These are phyloP conservation scores for Trichoderma gamsii DNA, from an alignment of 495 filamentous ascomycete genomes.

Conservation along the genomic window DNA sequence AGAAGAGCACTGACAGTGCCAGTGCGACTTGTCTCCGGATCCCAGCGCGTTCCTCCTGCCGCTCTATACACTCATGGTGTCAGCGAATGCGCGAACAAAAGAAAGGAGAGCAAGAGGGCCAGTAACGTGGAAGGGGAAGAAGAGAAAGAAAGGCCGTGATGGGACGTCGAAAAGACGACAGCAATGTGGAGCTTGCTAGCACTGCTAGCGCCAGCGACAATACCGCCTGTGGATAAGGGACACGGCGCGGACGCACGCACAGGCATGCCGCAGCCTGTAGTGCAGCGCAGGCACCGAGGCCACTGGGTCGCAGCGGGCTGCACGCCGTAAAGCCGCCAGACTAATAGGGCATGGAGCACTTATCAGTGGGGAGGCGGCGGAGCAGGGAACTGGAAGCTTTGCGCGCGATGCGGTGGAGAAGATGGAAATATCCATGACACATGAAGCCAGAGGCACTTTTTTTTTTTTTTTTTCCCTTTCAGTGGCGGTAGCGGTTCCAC, in stretches of 20 bases:
- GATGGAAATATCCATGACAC: not conserved
- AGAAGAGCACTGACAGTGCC: not conserved
- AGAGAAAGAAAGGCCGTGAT: not conserved
- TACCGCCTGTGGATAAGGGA: conserved; percentile 4
- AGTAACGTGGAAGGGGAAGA: not conserved
- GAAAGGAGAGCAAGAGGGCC: not conserved
- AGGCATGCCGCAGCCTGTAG: not conserved
- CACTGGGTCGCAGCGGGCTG: not conserved
- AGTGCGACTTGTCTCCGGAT: not conserved
- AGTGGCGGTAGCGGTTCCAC: not conserved
- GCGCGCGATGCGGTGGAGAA: not conserved
- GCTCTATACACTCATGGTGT: conserved; percentile 13
- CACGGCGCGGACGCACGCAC: not conserved
- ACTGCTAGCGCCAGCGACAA: not conserved
- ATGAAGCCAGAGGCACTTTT: not conserved
- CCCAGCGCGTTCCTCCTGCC: not conserved
- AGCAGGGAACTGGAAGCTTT: not conserved
- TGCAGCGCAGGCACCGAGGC: not conserved
- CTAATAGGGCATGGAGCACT: not conserved
- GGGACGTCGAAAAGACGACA: conserved; percentile 1
- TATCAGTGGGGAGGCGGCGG: not conserved
- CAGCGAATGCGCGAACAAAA: not conserved
- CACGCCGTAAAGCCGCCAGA: not conserved
- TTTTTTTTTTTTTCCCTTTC: not conserved
- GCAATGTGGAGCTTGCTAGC: not conserved